Percentiles rank a stretch among this genome's conserved stretches.
Evolutionary conservation across 2,329 filamentous ascomycete species (phyloP).

Genomic region (Neonectria faginata): DNA sequence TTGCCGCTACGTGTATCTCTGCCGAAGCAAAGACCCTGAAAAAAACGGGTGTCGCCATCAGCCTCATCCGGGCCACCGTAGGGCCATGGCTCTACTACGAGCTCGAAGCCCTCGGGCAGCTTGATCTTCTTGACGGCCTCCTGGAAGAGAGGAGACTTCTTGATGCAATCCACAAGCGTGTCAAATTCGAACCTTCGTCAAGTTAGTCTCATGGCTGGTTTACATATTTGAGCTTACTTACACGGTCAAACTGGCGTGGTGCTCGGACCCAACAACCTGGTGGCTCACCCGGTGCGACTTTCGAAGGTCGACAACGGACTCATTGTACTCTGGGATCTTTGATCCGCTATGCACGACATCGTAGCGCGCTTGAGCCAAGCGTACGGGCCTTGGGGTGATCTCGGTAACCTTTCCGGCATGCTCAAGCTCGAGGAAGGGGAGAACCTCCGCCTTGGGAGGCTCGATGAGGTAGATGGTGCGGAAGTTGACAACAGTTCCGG

Average conservation of each 20-base stretch:
- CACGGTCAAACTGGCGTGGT: constrained; percentile 48
- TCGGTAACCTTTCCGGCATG: constrained; percentile 50
- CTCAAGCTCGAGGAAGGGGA: constrained; percentile 59
- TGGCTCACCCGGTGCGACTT: constrained; percentile 40
- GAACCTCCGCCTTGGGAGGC: constrained; percentile 61
- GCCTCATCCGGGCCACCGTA: constrained; percentile 46
- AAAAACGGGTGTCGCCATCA: constrained; percentile 48
- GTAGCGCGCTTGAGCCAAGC: constrained; percentile 58
- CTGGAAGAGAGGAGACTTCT: constrained; percentile 47
- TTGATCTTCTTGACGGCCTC: constrained; percentile 46
- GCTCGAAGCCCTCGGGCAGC: constrained; percentile 47
- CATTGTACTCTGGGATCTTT: constrained; percentile 47
- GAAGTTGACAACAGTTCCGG: constrained; percentile 55
- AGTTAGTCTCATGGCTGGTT: neutral
- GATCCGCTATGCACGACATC: constrained; percentile 48
- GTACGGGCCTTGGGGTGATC: constrained; percentile 45
- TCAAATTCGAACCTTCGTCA: constrained; percentile 50
- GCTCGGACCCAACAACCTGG: constrained; percentile 44
- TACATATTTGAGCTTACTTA: constrained; percentile 30
- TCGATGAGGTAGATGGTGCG: constrained; percentile 63
- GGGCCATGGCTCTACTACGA: constrained; percentile 52
- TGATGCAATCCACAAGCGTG: constrained; percentile 47
- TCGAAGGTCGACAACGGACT: constrained; percentile 51
- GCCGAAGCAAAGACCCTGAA: constrained; percentile 51
- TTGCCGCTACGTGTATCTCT: constrained; percentile 50